Base-by-base conservation (phyloP, 352 stramenopile genomes). In the Pythium apleroticum region DNA sequence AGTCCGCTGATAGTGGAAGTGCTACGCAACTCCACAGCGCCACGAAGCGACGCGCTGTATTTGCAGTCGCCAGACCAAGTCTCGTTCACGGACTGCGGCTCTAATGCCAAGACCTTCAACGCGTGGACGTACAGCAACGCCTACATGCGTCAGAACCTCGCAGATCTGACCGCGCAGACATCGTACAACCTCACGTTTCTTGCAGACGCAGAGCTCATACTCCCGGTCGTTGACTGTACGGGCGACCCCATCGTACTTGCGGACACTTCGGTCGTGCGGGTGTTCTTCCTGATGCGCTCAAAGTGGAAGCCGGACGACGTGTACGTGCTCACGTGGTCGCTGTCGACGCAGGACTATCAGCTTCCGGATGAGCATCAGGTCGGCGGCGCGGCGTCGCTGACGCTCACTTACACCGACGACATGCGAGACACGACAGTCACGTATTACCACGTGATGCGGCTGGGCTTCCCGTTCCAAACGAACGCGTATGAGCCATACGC, bases 211-310 rank as follows among this genome's bases (percentile, higher is more conserved):
- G 79, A 86, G 35, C 67, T 88, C 14, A 68, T 88, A 8, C 35
- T 75, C n/a, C 68, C 75, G 0, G 59, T 88, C 0, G 68, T 84
- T 6, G 77, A 86, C 52, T 88, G 78, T 53, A 70, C 70, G 6
- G 78, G 65, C 10, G 52, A 33, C 1, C 50, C 67, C 20, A 66
- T 88, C 52, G 0, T 63, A 2, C 12, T 69, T 8, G 52, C 1
- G 0, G 57, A 70, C 49, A 8, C 43, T 6, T 57, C 65, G 19
- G 12, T 49, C 12, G 25, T 19, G 0, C 45, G 59, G 1, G 50
- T 68, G 45, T 63, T 59, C 28, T 73, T 58, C 19, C 52, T 76
- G 4, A 55, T 73, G 57, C 65, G 66, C 24, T 48, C 24, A 17
- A 58, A 60, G 15, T 3, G 19, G 0, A 22, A 73, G n/a, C 28